Evolutionary conservation across 139 green algal genomes (phyloP), one percentile per base, ranked within the genome.

Genomic region (Limnomonas spitsbergensis): DNA sequence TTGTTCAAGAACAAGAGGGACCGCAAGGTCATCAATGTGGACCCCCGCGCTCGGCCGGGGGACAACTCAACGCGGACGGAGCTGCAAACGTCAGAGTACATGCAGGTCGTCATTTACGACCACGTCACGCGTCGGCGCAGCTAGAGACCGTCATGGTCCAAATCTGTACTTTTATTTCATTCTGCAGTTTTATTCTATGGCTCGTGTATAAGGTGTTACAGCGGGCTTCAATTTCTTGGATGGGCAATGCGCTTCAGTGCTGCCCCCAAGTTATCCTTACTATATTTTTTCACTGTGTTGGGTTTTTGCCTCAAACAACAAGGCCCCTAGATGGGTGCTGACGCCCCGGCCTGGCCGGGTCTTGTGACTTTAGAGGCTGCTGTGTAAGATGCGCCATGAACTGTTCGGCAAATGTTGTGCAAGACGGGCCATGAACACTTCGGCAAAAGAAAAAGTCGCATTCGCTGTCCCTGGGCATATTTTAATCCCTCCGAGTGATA

Each of bases 1-100:
- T 54, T 94, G 42, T 98, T 97, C 90, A 96, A 97, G 79, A 95
- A 94, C 87, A 95, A 95, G 78, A 83, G 93, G 1, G 93, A 98
- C 87, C 83, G 92, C 35, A 97, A 97, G 81, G 80, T 94, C 27
- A 90, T 94, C 71, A 94, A 94, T 79, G 92, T 97, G 36, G 85
- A 93, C 75, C 89, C 89, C n/a, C 78, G 78, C 0, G 82, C 82
- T 3, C 82, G 82, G 40, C 91, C 90, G 2, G 91, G 91, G 0
- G 91, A 97, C 80, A 95, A 97, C 87, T 90, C 82, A 27, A 95
- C 88, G 0, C 89, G 93, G 66, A 94, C 81, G 0, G 90, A 95
- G 69, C 75, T 97, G 67, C 72, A 81, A 0, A 93, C 89, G 4
- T 35, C 80, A 0, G 91, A 95, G 79, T 95, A 94, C 83, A 75